Evolutionary conservation across 139 green algal genomes (phyloP).

Genomic region (Picochlorum sp.): DNA sequence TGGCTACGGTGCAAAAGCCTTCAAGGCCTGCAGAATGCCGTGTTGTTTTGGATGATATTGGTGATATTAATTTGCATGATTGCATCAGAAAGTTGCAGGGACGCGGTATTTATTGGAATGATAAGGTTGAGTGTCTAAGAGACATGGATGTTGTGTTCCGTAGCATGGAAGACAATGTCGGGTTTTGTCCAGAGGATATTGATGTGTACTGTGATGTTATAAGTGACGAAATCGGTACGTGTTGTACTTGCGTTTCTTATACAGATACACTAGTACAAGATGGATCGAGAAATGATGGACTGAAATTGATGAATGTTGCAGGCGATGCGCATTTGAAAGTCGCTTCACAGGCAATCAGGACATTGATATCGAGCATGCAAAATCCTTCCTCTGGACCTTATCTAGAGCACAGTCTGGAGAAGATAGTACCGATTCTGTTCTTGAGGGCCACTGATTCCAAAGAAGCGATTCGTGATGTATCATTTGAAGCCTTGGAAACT

Average conservation of each 20-base stretch:
- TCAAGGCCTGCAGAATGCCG: no score
- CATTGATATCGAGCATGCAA: conserved; percentile 19
- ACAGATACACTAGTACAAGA: background rate
- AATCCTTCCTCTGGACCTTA: conserved; percentile 1
- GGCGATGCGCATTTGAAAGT: conserved; percentile 44
- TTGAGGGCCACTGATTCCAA: conserved; percentile 38
- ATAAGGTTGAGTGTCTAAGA: background rate
- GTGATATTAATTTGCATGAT: no score
- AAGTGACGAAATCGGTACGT: background rate
- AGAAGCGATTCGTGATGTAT: conserved; percentile 23
- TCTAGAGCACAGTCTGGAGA: conserved; percentile 41
- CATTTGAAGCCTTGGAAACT: conserved; percentile 18
- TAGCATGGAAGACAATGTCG: no score
- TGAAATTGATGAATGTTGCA: background rate
- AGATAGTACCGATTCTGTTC: conserved; percentile 43
- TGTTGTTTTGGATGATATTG: no score
- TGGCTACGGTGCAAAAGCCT: no score
- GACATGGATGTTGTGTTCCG: background rate
- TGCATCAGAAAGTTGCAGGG: background rate
- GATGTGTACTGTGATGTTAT: no score
- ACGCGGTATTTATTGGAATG: background rate
- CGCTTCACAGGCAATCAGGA: conserved; percentile 11
- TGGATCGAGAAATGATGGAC: background rate
- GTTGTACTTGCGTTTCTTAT: background rate
- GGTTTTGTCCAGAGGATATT: no score